These are phyloP conservation scores for Arctium minus DNA, from an alignment of 129 eudicot species.

Conservation along the genomic window DNA sequence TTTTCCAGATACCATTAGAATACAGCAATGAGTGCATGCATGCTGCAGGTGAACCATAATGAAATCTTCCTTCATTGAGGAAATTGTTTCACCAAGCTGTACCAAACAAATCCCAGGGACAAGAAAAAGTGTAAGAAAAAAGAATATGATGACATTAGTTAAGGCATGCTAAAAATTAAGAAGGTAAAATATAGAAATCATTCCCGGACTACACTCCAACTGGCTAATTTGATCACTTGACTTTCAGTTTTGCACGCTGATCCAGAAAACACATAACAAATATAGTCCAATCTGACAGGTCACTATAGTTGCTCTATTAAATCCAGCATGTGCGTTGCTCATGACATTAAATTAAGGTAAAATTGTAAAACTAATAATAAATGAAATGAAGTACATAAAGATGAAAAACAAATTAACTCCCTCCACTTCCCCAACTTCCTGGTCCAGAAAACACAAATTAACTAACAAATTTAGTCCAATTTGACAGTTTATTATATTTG, in stretches of 20 bases:
- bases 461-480: background rate
- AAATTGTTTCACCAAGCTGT: conserved; percentile 92
- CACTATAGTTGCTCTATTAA: background rate
- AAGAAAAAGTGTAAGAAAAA: background rate
- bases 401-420: no score
- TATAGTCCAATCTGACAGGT: background rate
- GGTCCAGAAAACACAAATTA: background rate
- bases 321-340: background rate
- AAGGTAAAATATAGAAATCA: background rate
- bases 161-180: conserved; percentile 6
- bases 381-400: background rate
- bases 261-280: background rate
- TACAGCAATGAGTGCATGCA: conserved; percentile 91
- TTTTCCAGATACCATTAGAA: conserved; percentile 79
- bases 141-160: background rate
- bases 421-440: background rate
- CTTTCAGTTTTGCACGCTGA: background rate
- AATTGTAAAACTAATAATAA: background rate
- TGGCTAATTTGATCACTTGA: background rate
- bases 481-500: background rate
- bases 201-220: background rate
- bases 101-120: conserved; percentile 15
- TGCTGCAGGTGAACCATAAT: conserved; percentile 98
- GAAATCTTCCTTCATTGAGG: conserved; percentile 97
- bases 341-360: background rate